Base-by-base conservation (phyloP, 2,329 filamentous ascomycete species). In the Fusarium odoratissimum region DNA sequence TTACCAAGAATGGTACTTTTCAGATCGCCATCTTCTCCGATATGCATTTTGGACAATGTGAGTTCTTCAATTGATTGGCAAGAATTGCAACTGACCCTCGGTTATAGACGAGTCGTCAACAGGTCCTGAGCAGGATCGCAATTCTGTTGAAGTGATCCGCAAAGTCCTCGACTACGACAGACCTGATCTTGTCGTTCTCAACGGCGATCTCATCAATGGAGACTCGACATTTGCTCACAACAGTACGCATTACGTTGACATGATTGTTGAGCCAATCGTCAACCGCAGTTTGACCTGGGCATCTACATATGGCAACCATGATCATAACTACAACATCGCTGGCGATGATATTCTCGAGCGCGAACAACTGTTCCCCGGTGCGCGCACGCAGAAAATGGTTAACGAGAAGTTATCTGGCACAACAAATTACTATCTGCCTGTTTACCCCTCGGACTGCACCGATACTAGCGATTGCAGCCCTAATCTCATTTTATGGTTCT, bases 281-380 rank as follows among this genome's bases (percentile, higher is more conserved):
- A 71, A 86, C 7, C 85, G 87, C 21, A 83, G 83, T 12, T 76
- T 92, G 0, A 84, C 84, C 0, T 94, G 91, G 88, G 91, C 91
- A 4, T 90, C 89, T 1, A 91, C 91, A 0, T 93, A 93, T 69
- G 92, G 92, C 1, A 93, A 93, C 64, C 92, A 94, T 74, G 92
- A 94, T 72, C 86, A 86, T 51, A 81, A 88, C 40, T 87, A 83
- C 76, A 91, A 91, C 69, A 80, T 92, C 13, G 87, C 86, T 0
- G 85, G 85, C 23, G 75, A 77, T 35, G 69, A 76, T 6, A 84
- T 87, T n/a, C 77, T 86, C 6, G 79, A 72, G n/a, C 82, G 84
- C 6, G 85, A 87, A 74, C 77, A 77, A 4, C 67, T 58, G 7
- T 85, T 80, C 76, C 76, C 76, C 5, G 83, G 84, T 55, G 77